Evolutionary conservation across 768 basidiomycete genomes (phyloP), one percentile per base, ranked within the genome.

Genomic region (Leccinum ochraceum): DNA sequence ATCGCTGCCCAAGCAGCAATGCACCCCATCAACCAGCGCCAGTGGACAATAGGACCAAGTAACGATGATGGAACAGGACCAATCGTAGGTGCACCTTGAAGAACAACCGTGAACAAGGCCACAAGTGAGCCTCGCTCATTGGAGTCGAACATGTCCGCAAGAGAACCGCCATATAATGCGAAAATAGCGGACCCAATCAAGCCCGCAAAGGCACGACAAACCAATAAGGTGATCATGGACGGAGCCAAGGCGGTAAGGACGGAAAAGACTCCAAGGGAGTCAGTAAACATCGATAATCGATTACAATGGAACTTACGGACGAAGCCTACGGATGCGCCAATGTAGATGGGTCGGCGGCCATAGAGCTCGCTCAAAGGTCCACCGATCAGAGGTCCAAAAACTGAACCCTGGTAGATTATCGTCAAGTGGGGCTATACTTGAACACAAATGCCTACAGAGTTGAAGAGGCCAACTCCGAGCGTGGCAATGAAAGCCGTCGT

Each of bases 1-100:
- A 69, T 54, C 6, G 63, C 58, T 20, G 58, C 66, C 64, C 69
- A 69, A 0, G n/a, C 48, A 30, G 65, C 60, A 7, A 71, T 64
- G 13, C 58, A 62, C 11, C 61, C 70, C 63, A 71, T 64, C 30
- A 66, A 22, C 64, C 59, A 69, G 16, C 63, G 68, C 69, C 70
- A 69, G 46, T 62, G 59, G 24, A 71, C 54, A 28, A 63, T 37
- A 22, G 56, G 22, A 14, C 69, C 66, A 26, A 71, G 63, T 10
- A 71, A 17, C 4, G 70, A 64, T 2, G 67, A 67, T n/a, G 69
- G 69, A 10, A 71, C 69, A 6, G 69, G 66, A 7, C 67, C 70
- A 30, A 71, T 60, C 8, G 69, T 71, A 3, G 66, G 67, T 54
- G 67, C 69, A 37, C 69, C 70, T 59, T 71, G 69, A 9, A 67